Conservation (phyloP, 1,284 basidiomycete genomes). For the Sporisorium scitamineum region DNA sequence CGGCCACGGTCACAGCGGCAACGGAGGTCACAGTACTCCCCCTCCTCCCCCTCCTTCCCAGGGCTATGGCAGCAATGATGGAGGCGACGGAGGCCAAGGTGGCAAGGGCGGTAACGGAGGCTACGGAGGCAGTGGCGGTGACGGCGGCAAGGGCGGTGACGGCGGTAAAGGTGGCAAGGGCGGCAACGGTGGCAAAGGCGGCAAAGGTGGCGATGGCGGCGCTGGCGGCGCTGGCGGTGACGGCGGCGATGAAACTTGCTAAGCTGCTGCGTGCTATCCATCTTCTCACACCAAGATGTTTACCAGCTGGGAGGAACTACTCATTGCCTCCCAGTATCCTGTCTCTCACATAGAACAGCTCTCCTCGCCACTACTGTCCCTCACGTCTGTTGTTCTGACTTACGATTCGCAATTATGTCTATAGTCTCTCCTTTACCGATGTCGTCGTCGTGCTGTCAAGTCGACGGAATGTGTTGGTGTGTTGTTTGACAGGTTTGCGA, state of each 20-base stretch:
- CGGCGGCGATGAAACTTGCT: neutral
- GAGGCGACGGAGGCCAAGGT: constrained; percentile 18
- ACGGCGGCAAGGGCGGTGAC: neutral
- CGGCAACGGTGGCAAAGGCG: constrained; percentile 5
- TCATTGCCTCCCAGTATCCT: neutral
- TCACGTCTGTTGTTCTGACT: neutral
- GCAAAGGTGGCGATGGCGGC: neutral
- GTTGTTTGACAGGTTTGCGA: constrained; percentile 4
- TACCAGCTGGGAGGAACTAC: neutral
- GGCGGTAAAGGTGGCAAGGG: constrained; percentile 8
- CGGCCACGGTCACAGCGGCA: constrained; percentile 12
- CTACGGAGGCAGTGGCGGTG: neutral
- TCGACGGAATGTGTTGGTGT: neutral
- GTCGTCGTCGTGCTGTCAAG: neutral
- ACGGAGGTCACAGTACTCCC: constrained; percentile 1
- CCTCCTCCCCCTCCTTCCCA: too few species aligned
- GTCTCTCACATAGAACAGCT: neutral
- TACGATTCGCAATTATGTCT: neutral
- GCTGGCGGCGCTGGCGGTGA: constrained; percentile 10
- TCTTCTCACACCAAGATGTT: neutral
- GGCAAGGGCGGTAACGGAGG: constrained; percentile 11
- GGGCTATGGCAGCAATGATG: constrained; percentile 8
- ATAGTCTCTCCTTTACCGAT: neutral
- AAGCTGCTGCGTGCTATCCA: neutral
- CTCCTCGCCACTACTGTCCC: too few species aligned